Evolutionary conservation across 345 rosid species (phyloP), one percentile per base, ranked within the genome.

Genomic region (Excoecaria cochinchinensis): DNA sequence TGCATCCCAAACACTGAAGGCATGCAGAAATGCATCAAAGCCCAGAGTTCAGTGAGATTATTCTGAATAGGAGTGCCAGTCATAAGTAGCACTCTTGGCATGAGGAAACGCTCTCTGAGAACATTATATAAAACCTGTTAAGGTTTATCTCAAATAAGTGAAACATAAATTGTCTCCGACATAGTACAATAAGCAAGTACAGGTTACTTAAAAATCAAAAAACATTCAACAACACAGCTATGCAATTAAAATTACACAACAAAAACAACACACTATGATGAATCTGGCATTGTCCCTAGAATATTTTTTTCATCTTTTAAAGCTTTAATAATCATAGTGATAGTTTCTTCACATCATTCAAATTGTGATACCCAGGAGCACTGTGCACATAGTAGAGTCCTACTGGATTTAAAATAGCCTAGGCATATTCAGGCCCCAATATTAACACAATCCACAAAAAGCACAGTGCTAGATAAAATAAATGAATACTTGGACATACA

Each of bases 41-140:
- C 91, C 98, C 98, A 94, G n/a, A 94, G 91, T 78, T 94, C 98
- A 42, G 87, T 83, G 66, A 94, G 92, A 79, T 90, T 89, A 80
- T 94, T 94, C 80, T 94, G 96, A 64, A 94, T 84, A 39, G 98
- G 98, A 46, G 98, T 92, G 72, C 97, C 97, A 56, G 96, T 90
- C 91, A 92, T 92, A 88, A 91, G 81, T 63, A 91, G 84, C 72
- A 92, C 85, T 56, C 98, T 90, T 60, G 98, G 98, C 66, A 94
- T 89, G 80, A 94, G 85, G 77, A 85, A 94, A 16, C 65, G 85
- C 55, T 90, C 89, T 67, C 56, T 83, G 57, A 91, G 89, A 62
- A 87, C 92, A 76, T 80, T 86, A 76, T 92, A 92, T 25, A 94
- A 84, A 76, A 94, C 96, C 98, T 92, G 88, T 76, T 46, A 74